Evolutionary conservation across 2,329 filamentous ascomycete species (phyloP), one percentile per base, ranked within the genome.

Genomic region (Aspergillus neotritici): DNA sequence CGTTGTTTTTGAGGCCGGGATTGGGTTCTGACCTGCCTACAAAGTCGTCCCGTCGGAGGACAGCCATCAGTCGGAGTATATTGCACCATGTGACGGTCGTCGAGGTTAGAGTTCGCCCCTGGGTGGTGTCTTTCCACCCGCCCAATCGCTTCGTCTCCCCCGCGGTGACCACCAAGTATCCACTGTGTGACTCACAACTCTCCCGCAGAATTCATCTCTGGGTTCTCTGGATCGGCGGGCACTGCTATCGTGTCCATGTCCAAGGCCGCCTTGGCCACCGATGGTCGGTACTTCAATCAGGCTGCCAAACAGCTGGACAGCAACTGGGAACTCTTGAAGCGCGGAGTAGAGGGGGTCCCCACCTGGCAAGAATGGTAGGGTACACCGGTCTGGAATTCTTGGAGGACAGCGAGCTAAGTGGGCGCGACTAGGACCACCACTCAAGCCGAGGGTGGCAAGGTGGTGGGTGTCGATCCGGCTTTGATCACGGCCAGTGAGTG

Each of bases 261-360:
- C 40, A 90, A 90, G 66, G 93, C 93, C 12, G 87, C 88, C 11
- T 73, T 98, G 44, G 88, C 93, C 10, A 98, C 93, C 25, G 93
- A 98, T 64, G 93, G 93, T 25, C 84, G 93, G 53, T 98, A 98
- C 69, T 98, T 97, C 76, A 97, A 94, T 70, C 93, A 98, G 68
- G 93, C 93, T 17, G 75, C 82, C 49, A 87, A 90, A 58, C 88
- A 98, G 66, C 79, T 98, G 25, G 93, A 97, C 65, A 71, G 69
- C 58, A 97, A 97, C 66, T 98, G 93, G 93, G 73, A 79, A 38
- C 74, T 98, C 32, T 74, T 98, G 49, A 98, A 96, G 72, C 88
- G 94, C 60, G 93, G 93, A 5, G 75, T 95, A 37, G 87, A 93
- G 61, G 88, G 94, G 66, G 89, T 96, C 8, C 91, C 88, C 1